Conservation (phyloP, 495 filamentous ascomycete species). For the Lasiosphaeria ovina region DNA sequence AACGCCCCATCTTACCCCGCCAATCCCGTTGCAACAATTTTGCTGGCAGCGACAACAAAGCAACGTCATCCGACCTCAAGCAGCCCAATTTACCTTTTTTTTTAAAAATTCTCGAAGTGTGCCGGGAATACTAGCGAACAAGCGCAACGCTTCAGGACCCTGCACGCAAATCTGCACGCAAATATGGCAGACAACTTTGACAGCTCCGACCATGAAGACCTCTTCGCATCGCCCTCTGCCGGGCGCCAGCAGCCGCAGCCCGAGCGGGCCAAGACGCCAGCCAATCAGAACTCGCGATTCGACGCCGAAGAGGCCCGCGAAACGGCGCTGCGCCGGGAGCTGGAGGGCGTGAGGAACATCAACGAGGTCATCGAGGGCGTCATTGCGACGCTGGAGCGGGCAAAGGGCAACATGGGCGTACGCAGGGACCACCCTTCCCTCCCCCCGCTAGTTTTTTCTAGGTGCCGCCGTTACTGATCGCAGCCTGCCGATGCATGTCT, state of each 20-base stretch:
- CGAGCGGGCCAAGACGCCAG: slow-evolving; percentile 41
- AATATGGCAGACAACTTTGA: slow-evolving; percentile 13
- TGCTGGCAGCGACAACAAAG: background rate
- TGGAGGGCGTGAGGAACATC: slow-evolving; percentile 78
- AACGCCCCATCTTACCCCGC: background rate
- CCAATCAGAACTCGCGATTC: slow-evolving; percentile 57
- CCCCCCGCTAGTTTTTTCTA: background rate
- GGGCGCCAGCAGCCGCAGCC: slow-evolving; percentile 11
- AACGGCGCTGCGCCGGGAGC: slow-evolving; percentile 67
- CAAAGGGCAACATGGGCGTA: slow-evolving; percentile 90
- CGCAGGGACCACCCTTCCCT: slow-evolving; percentile 17
- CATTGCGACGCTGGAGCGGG: slow-evolving; percentile 72
- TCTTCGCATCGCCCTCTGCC: slow-evolving; percentile 60
- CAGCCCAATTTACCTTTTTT: background rate
- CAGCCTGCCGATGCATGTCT: background rate
- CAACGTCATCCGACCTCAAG: background rate
- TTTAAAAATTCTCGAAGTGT: background rate
- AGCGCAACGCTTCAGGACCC: background rate
- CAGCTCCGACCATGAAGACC: slow-evolving; percentile 23
- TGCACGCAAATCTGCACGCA: too few species aligned
- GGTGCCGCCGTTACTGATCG: background rate
- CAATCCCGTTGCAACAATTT: background rate
- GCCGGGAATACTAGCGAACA: background rate
- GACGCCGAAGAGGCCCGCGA: slow-evolving; percentile 71
- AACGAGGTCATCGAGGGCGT: slow-evolving; percentile 85